Evolutionary conservation across 2,329 filamentous ascomycete genomes (phyloP).

Genomic region (Trichoderma lentiforme): DNA sequence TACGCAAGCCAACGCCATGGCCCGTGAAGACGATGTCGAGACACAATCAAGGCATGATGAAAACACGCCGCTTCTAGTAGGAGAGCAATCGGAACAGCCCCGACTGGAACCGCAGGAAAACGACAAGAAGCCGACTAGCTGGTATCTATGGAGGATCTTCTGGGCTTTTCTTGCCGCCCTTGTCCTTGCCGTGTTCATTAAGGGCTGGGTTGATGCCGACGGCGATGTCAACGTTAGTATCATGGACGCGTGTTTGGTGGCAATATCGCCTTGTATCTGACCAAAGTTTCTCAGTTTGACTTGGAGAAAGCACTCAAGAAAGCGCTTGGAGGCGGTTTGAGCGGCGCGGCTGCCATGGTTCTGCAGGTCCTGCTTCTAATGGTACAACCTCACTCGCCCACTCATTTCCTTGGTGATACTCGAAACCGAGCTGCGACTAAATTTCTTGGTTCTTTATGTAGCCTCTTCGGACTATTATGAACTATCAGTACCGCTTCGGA

Average conservation of each 20-base stretch:
- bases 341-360: conserved; percentile 48
- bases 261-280: not conserved
- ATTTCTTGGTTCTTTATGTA: conserved; percentile 20
- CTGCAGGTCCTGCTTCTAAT: conserved; percentile 47
- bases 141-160: conserved; percentile 20
- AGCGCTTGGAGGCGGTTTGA: conserved; percentile 45
- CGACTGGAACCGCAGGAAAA: not conserved
- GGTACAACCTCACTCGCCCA: conserved; percentile 30
- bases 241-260: not conserved
- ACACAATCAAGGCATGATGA: not conserved
- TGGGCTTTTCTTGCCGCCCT: conserved; percentile 34
- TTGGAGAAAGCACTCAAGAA: conserved; percentile 41
- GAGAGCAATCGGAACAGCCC: not conserved
- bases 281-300: conserved; percentile 38
- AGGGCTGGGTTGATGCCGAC: conserved; percentile 44
- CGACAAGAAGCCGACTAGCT: not conserved
- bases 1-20: not conserved
- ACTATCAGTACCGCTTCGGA: conserved; percentile 49
- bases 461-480: conserved; percentile 50
- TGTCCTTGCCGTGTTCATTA: conserved; percentile 39
- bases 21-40: conserved; percentile 5
- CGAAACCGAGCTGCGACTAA: not conserved
- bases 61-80: not conserved
- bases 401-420: not conserved
- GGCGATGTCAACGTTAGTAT: conserved; percentile 35